Base-by-base conservation (phyloP, 2,329 filamentous ascomycete species). In the Aspergillus ustus region DNA sequence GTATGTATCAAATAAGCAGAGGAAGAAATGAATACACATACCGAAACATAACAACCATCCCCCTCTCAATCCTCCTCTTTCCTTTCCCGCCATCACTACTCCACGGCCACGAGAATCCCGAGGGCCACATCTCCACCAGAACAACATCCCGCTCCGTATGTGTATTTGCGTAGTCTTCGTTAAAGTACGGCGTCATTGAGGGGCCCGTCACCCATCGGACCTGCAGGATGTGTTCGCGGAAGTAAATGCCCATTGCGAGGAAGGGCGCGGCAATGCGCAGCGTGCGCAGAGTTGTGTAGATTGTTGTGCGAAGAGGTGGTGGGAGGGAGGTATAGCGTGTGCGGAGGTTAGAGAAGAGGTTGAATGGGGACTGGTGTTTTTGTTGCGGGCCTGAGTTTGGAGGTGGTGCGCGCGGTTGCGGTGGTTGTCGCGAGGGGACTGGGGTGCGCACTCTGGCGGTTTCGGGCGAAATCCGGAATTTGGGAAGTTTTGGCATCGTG, bases 161-260 rank as follows among this genome's bases (percentile, higher is more conserved):
- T 52, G 70, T 73, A 52, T 74, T 64, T 80, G 79, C 61, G 81
- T 87, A 88, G 56, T 88, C 84, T 61, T 87, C 81, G 70, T 93
- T 93, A 58, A 94, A 80, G 63, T 88, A 89, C 1, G 91, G 91
- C 59, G 89, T 89, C 91, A 95, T 95, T 20, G 89, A 92, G 5
- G 77, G 76, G 0, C 81, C 81, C 15, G 70, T 71, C 49, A 82
- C 78, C 70, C 75, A 76, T 71, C 80, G 77, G 28, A 80, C 66
- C 37, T 78, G 73, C 51, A 75, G 63, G 44, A 80, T 71, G 63
- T 82, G 74, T 60, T 79, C 75, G 25, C 73, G 72, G 67, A 81
- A 69, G 62, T 79, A 76, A 9, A 76, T 67, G 0, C 73, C 64
- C 60, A 80, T 77, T 1, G 80, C 77, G 17, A 77, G 55, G 17